Evolutionary conservation across 2,329 filamentous ascomycete species (phyloP), one percentile per base, ranked within the genome.

Genomic region (Penicillium sp.): DNA sequence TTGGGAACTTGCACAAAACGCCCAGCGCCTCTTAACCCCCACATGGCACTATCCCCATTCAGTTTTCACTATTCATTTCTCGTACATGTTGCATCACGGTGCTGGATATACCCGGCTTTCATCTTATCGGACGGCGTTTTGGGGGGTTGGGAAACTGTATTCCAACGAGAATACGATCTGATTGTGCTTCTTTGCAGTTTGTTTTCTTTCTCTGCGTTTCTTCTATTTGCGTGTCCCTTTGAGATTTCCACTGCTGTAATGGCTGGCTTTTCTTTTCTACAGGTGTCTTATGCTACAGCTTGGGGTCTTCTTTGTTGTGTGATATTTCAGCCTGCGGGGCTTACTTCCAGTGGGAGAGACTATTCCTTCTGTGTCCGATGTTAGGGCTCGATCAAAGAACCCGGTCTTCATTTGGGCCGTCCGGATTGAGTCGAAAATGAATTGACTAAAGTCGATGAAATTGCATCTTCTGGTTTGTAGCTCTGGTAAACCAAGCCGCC

Each of bases 41-140:
- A 39, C 36, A 18, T 13, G 8, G 6, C 26, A 23, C 24, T 23
- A 31, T 23, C 33, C 31, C 21, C 42, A 28, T n/a, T 44, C 51
- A 38, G 46, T 47, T 58, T 53, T 49, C 45, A 49, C 8, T 58
- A 60, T 59, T 66, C 54, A 56, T 47, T 58, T 61, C 58, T 65
- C 58, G 63, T 70, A 71, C 68, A 71, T 72, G 70, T 74, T 75
- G 73, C 73, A 75, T 75, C 65, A 70, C 66, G 73, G 73, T 74
- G 72, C 73, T 74, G 73, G 73, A 75, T 76, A 76, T 76, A 76
- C 73, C 73, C 73, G 72, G 72, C 71, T 75, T 75, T 72, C 63
- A 68, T 70, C 64, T 65, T 65, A 65, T 70, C 60, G 70, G 70
- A 70, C 59, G 70, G 70, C 70, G 70, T 72, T 73, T 51, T 33